These are phyloP conservation scores for Fusarium coffeatum DNA, from an alignment of 2,329 filamentous ascomycete genomes.

Conservation along the genomic window DNA sequence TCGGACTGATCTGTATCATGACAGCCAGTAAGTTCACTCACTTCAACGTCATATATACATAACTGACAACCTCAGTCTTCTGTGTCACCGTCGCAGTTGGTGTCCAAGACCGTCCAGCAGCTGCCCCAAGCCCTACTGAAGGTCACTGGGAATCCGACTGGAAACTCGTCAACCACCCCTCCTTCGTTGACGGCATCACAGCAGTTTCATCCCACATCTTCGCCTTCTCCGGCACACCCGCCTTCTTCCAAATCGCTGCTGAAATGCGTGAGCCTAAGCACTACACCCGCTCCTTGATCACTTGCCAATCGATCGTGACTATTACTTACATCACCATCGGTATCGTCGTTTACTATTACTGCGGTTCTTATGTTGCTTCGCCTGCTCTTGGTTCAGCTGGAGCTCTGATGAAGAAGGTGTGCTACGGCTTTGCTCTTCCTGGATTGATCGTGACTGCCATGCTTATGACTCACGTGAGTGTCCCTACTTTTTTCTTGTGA, in stretches of 20 bases:
- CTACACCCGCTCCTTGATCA: constrained; percentile 31
- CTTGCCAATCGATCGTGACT: constrained; percentile 46
- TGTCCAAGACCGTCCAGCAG: constrained; percentile 29
- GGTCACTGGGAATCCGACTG: constrained; percentile 48
- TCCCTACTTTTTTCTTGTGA: fast-evolving
- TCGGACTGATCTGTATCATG: constrained; percentile 38
- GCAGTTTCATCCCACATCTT: constrained; percentile 51
- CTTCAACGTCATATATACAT: fast-evolving
- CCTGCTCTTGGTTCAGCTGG: constrained; percentile 61
- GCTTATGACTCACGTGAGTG: constrained; percentile 46
- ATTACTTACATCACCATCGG: constrained; percentile 50
- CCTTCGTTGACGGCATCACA: constrained; percentile 49
- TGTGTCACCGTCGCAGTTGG: constrained; percentile 32
- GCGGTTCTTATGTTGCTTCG: constrained; percentile 58
- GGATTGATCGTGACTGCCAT: constrained; percentile 45
- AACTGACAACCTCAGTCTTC: constrained; percentile 14
- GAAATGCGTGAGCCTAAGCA: constrained; percentile 50
- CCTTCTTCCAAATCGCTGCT: constrained; percentile 49
- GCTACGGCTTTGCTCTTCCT: constrained; percentile 53
- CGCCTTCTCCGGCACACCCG: constrained; percentile 52
- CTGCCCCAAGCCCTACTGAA: constrained; percentile 10
- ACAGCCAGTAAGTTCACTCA: constrained; percentile 24
- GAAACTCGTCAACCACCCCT: constrained; percentile 47
- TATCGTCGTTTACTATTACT: constrained; percentile 59
- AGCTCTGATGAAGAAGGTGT: constrained; percentile 55